phyloP scores from a whole-genome alignment of 2,329 filamentous ascomycete genomes.

The Colletotrichum tofieldiae region DNA sequence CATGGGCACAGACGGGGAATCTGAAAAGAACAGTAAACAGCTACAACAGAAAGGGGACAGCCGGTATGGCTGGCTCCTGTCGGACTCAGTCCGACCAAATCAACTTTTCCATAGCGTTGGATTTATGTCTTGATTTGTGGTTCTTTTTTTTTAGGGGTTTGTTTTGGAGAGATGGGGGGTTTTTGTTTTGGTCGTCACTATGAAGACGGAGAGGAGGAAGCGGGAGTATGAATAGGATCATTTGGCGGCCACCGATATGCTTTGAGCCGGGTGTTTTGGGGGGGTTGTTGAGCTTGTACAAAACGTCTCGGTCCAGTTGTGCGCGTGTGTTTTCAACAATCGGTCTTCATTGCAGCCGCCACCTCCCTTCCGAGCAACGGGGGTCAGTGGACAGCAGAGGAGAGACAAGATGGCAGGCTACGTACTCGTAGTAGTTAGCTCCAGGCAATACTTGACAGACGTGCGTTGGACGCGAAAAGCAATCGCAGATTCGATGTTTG shows the following conservation, averaged over 20 bases:
- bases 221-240: not conserved
- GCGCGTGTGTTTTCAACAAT: not conserved
- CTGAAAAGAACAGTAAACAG: constrained; percentile 17
- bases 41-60: constrained; percentile 17
- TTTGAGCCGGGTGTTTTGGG: not conserved
- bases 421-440: not conserved
- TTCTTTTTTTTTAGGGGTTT: not conserved
- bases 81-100: constrained; percentile 10
- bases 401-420: constrained; percentile 2
- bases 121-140: not conserved
- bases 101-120: constrained; percentile 17
- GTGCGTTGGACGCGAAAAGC: not conserved
- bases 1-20: not conserved
- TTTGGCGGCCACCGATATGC: not conserved
- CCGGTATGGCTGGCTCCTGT: not conserved
- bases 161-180: no score
- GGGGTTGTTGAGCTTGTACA: not conserved
- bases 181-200: not conserved
- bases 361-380: not conserved
- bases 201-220: no score
- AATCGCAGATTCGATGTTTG: not conserved
- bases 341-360: not conserved
- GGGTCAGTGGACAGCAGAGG: not conserved
- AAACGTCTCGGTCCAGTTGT: not conserved
- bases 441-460: not conserved